Conservation (phyloP, 257 asterid genomes). For the Osmanthus fragrans region DNA sequence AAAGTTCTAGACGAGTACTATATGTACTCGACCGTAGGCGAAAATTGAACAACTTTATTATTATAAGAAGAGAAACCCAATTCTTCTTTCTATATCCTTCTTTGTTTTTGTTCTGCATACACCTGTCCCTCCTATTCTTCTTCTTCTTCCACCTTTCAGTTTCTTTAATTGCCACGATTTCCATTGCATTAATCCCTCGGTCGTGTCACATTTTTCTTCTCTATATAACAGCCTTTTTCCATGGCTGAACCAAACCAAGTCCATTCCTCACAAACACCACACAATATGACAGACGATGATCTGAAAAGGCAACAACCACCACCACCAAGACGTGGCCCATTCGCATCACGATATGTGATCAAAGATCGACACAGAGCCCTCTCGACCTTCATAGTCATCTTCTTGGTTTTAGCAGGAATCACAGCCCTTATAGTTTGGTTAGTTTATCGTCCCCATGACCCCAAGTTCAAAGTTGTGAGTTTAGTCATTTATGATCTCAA, state of each 20-base stretch:
- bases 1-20: neutral
- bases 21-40: neutral
- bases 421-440: conserved; percentile 53
- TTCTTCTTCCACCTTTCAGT: no score
- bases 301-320: neutral
- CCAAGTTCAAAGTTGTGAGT: conserved; percentile 53
- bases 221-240: neutral
- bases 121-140: conserved; percentile 22
- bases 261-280: neutral
- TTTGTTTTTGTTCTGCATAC: neutral
- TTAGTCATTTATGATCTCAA: conserved; percentile 55
- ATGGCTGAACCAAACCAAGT: conserved; percentile 16
- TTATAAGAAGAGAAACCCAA: neutral
- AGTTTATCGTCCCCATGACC: conserved; percentile 56
- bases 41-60: neutral
- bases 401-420: conserved; percentile 42
- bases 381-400: conserved; percentile 24
- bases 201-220: no score
- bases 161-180: no score
- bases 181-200: no score
- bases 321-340: neutral
- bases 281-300: conserved; percentile 23
- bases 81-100: neutral
- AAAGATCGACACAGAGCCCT: conserved; percentile 27
- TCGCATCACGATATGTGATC: neutral